phyloP scores from a whole-genome alignment of 2,329 filamentous ascomycete genomes.

The Knoxdaviesia proteae region DNA sequence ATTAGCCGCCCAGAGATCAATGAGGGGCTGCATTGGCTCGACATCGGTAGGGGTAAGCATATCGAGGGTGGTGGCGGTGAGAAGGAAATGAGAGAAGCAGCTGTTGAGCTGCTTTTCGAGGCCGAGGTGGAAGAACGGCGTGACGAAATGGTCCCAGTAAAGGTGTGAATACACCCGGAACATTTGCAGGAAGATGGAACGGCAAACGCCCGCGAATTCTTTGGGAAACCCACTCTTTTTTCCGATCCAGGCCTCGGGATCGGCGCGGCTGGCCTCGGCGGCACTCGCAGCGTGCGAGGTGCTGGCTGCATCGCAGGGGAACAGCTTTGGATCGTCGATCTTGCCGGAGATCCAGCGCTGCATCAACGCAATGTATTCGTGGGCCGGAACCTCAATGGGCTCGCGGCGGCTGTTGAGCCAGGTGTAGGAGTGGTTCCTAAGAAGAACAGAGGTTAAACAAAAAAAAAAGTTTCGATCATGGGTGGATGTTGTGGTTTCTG shows the following conservation, averaged over 20 bases:
- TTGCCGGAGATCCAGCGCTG: slow-evolving; percentile 77
- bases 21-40: slow-evolving; percentile 65
- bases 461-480: too few relatives aligned
- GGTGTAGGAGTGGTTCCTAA: slow-evolving; percentile 57
- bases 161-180: slow-evolving; percentile 79
- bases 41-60: slow-evolving; percentile 58
- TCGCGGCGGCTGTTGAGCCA: slow-evolving; percentile 62
- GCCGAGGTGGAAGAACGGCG: slow-evolving; percentile 52
- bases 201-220: slow-evolving; percentile 58
- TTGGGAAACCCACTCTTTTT: slow-evolving; percentile 64
- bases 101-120: slow-evolving; percentile 49
- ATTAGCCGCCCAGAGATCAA: slow-evolving; percentile 60
- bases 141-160: slow-evolving; percentile 66
- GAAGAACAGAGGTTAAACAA: too few relatives aligned
- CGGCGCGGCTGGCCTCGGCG: slow-evolving; percentile 20
- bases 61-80: slow-evolving; percentile 44
- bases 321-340: slow-evolving; percentile 56
- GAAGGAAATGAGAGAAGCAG: slow-evolving; percentile 51
- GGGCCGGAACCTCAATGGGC: slow-evolving; percentile 60
- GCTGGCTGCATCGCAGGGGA: slow-evolving; percentile 50
- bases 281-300: slow-evolving; percentile 30
- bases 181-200: slow-evolving; percentile 71
- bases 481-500: too few relatives aligned
- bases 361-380: slow-evolving; percentile 66
- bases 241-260: slow-evolving; percentile 46